Evolutionary conservation across 2,329 filamentous ascomycete species (phyloP).

Genomic region (Clonostachys sp.): DNA sequence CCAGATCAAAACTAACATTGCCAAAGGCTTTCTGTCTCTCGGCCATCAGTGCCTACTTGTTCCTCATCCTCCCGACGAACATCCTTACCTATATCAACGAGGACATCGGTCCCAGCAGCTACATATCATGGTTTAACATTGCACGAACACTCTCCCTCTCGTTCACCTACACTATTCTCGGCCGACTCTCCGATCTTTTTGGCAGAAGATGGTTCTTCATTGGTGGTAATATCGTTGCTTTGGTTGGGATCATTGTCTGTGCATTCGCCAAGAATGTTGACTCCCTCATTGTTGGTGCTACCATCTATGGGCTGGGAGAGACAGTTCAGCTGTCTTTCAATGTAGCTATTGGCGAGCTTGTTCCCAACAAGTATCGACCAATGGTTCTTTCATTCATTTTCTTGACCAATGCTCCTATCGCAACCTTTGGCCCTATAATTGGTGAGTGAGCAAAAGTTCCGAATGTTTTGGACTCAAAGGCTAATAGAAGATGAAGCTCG

Average conservation of each 20-base stretch:
- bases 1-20: not conserved
- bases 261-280: constrained; percentile 25
- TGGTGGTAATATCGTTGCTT: constrained; percentile 25
- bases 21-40: constrained; percentile 27
- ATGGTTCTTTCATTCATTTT: constrained; percentile 24
- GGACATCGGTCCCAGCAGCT: constrained; percentile 27
- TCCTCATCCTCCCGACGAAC: constrained; percentile 29
- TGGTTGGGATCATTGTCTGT: constrained; percentile 27
- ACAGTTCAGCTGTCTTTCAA: constrained; percentile 29
- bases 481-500: constrained; percentile 13
- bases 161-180: constrained; percentile 28
- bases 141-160: constrained; percentile 25
- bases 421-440: constrained; percentile 25
- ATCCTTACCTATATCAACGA: constrained; percentile 26
- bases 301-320: constrained; percentile 26
- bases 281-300: constrained; percentile 25
- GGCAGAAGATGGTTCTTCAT: constrained; percentile 33
- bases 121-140: constrained; percentile 27
- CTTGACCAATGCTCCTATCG: constrained; percentile 23
- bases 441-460: constrained; percentile 11
- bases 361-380: constrained; percentile 34
- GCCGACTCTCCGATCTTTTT: constrained; percentile 30
- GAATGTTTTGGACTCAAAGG: too few relatives aligned
- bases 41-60: constrained; percentile 28
- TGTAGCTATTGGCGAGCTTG: constrained; percentile 29